These are phyloP conservation scores for Lachnellula hyalina DNA, from an alignment of 2,329 filamentous ascomycete species.

Conservation along the genomic window DNA sequence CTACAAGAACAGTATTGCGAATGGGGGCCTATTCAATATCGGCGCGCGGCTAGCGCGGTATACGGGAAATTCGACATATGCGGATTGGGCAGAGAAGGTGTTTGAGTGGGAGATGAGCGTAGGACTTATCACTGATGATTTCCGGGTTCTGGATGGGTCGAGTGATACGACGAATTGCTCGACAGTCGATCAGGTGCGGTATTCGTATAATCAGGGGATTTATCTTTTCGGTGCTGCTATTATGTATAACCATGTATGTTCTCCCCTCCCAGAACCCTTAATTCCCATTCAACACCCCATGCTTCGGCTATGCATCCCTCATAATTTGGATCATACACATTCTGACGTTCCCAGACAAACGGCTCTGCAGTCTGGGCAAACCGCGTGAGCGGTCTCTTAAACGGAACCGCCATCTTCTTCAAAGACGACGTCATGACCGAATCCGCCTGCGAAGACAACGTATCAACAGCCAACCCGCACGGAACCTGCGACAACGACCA, in stretches of 20 bases:
- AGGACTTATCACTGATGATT: constrained; percentile 53
- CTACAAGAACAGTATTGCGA: constrained; percentile 66
- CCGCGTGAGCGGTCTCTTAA: constrained; percentile 51
- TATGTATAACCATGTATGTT: constrained; percentile 58
- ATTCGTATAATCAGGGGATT: constrained; percentile 62
- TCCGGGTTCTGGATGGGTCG: constrained; percentile 57
- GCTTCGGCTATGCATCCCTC: no score
- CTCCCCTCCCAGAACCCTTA: no score
- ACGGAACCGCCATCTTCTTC: constrained; percentile 48
- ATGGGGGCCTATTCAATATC: constrained; percentile 56
- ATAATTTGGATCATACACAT: no score
- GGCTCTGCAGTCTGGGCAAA: constrained; percentile 49
- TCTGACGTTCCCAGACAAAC: constrained; percentile 34
- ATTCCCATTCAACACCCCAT: not conserved
- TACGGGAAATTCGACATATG: constrained; percentile 73
- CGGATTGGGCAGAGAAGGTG: constrained; percentile 66
- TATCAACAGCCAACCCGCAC: constrained; percentile 34
- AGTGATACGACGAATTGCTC: constrained; percentile 52
- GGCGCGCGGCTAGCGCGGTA: constrained; percentile 66
- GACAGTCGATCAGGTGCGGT: constrained; percentile 54
- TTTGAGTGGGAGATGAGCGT: constrained; percentile 64
- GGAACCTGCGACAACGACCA: constrained; percentile 56
- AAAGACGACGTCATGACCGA: constrained; percentile 54
- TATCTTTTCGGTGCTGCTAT: constrained; percentile 61
- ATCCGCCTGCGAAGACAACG: constrained; percentile 51